Evolutionary conservation across 306 rosid genomes (phyloP).

Genomic region (Lathyrus oleraceus): DNA sequence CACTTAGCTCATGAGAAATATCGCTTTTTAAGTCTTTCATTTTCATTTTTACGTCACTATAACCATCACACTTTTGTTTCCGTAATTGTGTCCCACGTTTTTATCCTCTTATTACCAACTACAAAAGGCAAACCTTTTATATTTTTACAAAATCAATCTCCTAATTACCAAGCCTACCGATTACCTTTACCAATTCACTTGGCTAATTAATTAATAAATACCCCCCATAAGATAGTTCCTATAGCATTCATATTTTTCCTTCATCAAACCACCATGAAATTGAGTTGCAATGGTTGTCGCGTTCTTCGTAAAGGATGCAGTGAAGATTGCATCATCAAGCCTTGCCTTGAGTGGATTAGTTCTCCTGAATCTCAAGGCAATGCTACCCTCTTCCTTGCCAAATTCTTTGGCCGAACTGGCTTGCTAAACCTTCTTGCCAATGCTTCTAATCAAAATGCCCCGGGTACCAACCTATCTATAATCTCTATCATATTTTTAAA

Average conservation of each 20-base stretch:
- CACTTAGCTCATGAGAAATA: background rate
- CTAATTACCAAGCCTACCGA: too few species aligned
- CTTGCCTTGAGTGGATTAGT: conserved; percentile 64
- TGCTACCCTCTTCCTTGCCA: conserved; percentile 80
- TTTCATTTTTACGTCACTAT: background rate
- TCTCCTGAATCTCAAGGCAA: conserved; percentile 68
- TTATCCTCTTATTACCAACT: too few species aligned
- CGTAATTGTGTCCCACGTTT: background rate
- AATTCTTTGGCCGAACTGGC: conserved; percentile 74
- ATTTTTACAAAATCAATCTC: too few species aligned
- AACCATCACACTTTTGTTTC: background rate
- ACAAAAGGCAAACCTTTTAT: background rate
- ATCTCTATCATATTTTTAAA: background rate
- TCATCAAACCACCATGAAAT: conserved; percentile 38
- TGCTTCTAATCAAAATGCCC: conserved; percentile 43
- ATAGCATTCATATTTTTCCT: too few species aligned
- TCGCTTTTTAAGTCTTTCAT: background rate
- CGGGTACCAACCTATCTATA: conserved; percentile 30
- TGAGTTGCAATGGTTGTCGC: conserved; percentile 81
- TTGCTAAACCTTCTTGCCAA: conserved; percentile 66
- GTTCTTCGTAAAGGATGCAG: conserved; percentile 67
- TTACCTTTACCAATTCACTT: too few species aligned
- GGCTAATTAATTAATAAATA: too few species aligned
- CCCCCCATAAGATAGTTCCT: too few species aligned
- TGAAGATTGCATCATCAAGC: conserved; percentile 54